These are phyloP conservation scores for Coccinonectria pachysandricola DNA, from an alignment of 2,329 filamentous ascomycete genomes.

Conservation along the genomic window DNA sequence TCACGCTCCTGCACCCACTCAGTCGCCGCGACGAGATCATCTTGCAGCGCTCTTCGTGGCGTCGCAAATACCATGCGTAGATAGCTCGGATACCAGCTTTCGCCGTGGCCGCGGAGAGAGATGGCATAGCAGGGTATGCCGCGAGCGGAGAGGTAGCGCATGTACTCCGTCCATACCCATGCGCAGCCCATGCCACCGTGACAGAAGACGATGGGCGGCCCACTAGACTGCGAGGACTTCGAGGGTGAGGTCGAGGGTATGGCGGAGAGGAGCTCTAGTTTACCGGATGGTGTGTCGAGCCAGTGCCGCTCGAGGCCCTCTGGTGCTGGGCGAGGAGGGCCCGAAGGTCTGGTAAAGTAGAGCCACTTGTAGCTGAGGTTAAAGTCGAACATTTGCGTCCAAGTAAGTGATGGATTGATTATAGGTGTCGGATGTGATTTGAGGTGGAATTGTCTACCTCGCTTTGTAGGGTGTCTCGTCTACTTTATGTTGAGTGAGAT, in stretches of 20 bases:
- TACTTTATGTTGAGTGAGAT: too few relatives aligned
- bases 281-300: slow-evolving; percentile 32
- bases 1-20: slow-evolving; percentile 23
- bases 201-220: slow-evolving; percentile 36
- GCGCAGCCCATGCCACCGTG: slow-evolving; percentile 46
- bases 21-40: slow-evolving; percentile 34
- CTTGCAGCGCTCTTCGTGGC: slow-evolving; percentile 28
- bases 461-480: too few relatives aligned
- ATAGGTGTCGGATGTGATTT: too few relatives aligned
- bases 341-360: slow-evolving; percentile 14
- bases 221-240: slow-evolving; percentile 4
- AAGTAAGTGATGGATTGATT: too few relatives aligned
- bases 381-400: slow-evolving; percentile 19
- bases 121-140: slow-evolving; percentile 42
- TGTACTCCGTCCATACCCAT: slow-evolving; percentile 41
- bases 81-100: slow-evolving; percentile 40
- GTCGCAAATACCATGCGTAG: slow-evolving; percentile 37
- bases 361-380: slow-evolving; percentile 19
- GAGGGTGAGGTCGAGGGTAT: slow-evolving; percentile 23
- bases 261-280: slow-evolving; percentile 40
- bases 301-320: slow-evolving; percentile 32
- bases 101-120: slow-evolving; percentile 41
- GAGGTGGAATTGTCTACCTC: too few relatives aligned
- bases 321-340: slow-evolving; percentile 18
- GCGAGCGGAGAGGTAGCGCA: slow-evolving; percentile 34